These are phyloP conservation scores for Trichoderma semiorbis DNA, from an alignment of 2,329 filamentous ascomycete genomes.

Conservation along the genomic window DNA sequence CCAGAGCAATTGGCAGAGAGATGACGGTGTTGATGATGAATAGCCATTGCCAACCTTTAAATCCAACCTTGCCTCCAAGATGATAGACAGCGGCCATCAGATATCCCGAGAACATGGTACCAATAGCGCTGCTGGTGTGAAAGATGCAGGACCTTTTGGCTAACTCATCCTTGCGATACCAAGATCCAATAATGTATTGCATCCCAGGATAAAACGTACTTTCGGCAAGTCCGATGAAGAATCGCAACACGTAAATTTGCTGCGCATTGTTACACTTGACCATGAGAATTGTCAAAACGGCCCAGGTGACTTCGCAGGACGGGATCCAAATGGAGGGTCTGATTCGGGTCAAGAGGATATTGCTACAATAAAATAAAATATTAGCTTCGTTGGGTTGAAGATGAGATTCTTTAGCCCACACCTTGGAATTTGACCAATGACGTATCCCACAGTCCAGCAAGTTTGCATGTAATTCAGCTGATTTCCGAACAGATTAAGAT, in stretches of 20 bases:
- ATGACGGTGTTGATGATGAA: slow-evolving; percentile 35
- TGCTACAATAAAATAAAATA: slow-evolving; percentile 16
- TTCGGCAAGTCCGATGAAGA: slow-evolving; percentile 43
- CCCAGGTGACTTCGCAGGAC: slow-evolving; percentile 34
- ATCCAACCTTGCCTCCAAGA: slow-evolving; percentile 28
- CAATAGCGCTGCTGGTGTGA: slow-evolving; percentile 32
- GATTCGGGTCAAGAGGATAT: slow-evolving; percentile 37
- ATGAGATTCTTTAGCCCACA: background rate
- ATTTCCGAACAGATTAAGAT: slow-evolving; percentile 43
- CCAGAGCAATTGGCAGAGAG: slow-evolving; percentile 33
- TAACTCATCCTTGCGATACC: slow-evolving; percentile 43
- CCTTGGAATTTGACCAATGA: slow-evolving; percentile 43
- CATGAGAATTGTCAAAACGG: slow-evolving; percentile 34
- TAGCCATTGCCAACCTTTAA: slow-evolving; percentile 28
- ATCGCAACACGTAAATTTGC: slow-evolving; percentile 39
- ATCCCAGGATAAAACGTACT: slow-evolving; percentile 39
- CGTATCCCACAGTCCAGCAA: slow-evolving; percentile 58
- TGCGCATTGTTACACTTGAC: slow-evolving; percentile 34
- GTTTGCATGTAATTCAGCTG: slow-evolving; percentile 51
- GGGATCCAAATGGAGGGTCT: slow-evolving; percentile 42
- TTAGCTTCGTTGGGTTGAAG: background rate
- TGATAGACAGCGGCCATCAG: slow-evolving; percentile 33
- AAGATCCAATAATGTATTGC: slow-evolving; percentile 40
- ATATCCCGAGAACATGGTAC: slow-evolving; percentile 33
- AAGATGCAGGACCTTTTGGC: slow-evolving; percentile 43